phyloP scores from a whole-genome alignment of 805 yeast genomes.

The Kurtzmaniella fragi region DNA sequence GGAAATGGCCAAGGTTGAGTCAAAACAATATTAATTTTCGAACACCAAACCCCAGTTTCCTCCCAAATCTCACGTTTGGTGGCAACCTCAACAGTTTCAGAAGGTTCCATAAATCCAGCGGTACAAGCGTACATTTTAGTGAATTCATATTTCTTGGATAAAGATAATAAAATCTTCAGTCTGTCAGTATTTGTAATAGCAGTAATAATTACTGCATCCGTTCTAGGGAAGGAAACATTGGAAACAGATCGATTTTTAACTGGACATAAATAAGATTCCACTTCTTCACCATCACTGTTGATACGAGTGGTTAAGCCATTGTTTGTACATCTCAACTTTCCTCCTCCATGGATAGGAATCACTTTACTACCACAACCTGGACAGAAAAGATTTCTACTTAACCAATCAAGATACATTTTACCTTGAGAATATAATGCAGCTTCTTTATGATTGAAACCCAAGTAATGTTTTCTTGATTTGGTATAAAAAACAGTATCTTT shows the following conservation, averaged over 20 bases:
- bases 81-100: constrained; percentile 86
- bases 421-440: constrained; percentile 77
- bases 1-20: constrained; percentile 99
- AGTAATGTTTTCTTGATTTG: constrained; percentile 30
- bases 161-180: constrained; percentile 63
- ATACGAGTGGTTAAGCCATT: constrained; percentile 9
- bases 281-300: constrained; percentile 8
- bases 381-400: constrained; percentile 65
- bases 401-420: constrained; percentile 83
- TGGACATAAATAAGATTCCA: constrained; percentile 25
- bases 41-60: constrained; percentile 78
- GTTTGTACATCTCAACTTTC: constrained; percentile 49
- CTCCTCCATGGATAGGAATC: constrained; percentile 64
- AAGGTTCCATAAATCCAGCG: constrained; percentile 96
- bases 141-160: constrained; percentile 55
- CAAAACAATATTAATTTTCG: constrained; percentile 53
- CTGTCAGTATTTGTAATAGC: constrained; percentile 65
- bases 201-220: constrained; percentile 84
- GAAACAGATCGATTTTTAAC: constrained; percentile 44
- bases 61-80: constrained; percentile 91
- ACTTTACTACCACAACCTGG: constrained; percentile 78
- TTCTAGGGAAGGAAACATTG: constrained; percentile 85
- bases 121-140: constrained; percentile 70
- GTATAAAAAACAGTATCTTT: constrained; percentile 21
- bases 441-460: constrained; percentile 35